Conservation (phyloP, 352 stramenopile genomes). For the Phytophthora vignae region DNA sequence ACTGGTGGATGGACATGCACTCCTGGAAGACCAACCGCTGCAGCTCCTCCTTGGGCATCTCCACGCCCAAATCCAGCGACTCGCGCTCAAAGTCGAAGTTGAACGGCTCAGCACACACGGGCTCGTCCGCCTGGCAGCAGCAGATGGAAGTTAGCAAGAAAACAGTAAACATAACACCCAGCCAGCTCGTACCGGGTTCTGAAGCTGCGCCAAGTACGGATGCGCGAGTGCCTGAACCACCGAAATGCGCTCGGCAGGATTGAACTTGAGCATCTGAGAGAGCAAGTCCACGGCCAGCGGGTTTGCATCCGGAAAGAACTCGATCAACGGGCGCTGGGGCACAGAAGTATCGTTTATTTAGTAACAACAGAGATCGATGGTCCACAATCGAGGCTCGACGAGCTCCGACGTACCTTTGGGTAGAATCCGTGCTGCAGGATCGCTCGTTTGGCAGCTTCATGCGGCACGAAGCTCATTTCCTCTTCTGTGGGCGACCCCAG, state of each 20-base stretch:
- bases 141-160: not conserved
- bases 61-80: constrained; percentile 78
- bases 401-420: constrained; percentile 59
- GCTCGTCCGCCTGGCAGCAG: constrained; percentile 79
- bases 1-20: constrained; percentile 75
- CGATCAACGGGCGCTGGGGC: constrained; percentile 65
- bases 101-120: constrained; percentile 75
- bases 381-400: not conserved
- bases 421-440: constrained; percentile 88
- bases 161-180: not conserved
- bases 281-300: constrained; percentile 89
- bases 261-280: constrained; percentile 93
- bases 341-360: not conserved
- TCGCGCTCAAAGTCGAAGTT: constrained; percentile 91
- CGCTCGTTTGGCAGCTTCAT: constrained; percentile 87
- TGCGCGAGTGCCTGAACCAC: constrained; percentile 92
- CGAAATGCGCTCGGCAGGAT: constrained; percentile 94
- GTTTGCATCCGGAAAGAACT: constrained; percentile 90
- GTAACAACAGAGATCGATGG: not conserved
- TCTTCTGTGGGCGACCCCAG: constrained; percentile 95
- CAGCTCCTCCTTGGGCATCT: constrained; percentile 89
- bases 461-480: constrained; percentile 98
- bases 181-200: constrained; percentile 79
- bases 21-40: constrained; percentile 85
- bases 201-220: constrained; percentile 90